phyloP scores from a whole-genome alignment of 495 filamentous ascomycete genomes.

The Amorphotheca resinae region DNA sequence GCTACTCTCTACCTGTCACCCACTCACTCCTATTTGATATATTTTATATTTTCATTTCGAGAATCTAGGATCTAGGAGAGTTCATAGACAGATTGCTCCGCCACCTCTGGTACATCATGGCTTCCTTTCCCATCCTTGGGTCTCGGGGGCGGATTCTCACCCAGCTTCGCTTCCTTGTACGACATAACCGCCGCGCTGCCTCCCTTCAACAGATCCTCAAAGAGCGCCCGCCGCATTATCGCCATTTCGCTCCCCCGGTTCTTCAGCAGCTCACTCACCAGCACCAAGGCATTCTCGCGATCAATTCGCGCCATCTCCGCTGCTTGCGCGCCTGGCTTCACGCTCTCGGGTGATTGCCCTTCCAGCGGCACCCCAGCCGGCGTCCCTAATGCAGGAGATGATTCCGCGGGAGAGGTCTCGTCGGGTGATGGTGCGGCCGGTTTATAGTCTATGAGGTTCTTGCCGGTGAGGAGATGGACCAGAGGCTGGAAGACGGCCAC shows the following conservation, averaged over 20 bases:
- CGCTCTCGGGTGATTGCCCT: slow-evolving; percentile 1
- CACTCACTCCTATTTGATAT: neutral
- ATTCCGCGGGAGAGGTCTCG: neutral
- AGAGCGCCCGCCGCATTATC: slow-evolving; percentile 20
- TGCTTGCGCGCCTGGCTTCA: slow-evolving; percentile 15
- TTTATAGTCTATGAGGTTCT: slow-evolving; percentile 11
- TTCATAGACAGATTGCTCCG: neutral
- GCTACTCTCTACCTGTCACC: too few species aligned
- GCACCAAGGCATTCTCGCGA: slow-evolving; percentile 50
- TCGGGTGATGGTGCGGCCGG: slow-evolving; percentile 1
- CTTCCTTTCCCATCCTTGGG: neutral
- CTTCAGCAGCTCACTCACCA: slow-evolving; percentile 46
- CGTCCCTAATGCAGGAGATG: neutral
- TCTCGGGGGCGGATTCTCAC: neutral
- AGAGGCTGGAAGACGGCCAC: slow-evolving; percentile 34
- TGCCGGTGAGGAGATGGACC: slow-evolving; percentile 38
- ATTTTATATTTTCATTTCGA: too few species aligned
- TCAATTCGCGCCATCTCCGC: slow-evolving; percentile 35
- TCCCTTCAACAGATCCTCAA: slow-evolving; percentile 26
- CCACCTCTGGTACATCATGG: neutral
- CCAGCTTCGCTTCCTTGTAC: slow-evolving; percentile 5
- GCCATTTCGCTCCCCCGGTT: slow-evolving; percentile 31
- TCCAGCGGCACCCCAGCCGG: neutral
- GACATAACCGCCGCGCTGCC: slow-evolving; percentile 10
- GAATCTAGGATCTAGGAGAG: neutral